These are phyloP conservation scores for Schwanniomyces yamadae DNA, from an alignment of 805 yeast species.

Conservation along the genomic window DNA sequence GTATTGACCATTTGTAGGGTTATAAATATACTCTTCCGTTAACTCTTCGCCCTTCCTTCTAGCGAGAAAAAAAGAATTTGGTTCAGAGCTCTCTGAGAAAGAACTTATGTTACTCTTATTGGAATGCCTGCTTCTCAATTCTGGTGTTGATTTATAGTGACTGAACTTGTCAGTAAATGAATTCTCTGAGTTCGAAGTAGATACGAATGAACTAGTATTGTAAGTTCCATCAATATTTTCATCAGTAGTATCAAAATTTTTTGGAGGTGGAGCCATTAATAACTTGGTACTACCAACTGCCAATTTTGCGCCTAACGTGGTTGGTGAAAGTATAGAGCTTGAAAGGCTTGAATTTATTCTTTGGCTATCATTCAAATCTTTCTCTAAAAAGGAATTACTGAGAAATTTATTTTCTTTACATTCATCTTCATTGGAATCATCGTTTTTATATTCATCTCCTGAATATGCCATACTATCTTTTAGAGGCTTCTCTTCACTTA, in stretches of 20 bases:
- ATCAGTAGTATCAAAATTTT: conserved; percentile 7
- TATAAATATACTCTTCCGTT: conserved; percentile 16
- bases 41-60: not conserved
- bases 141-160: not conserved
- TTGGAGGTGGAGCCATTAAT: conserved; percentile 29
- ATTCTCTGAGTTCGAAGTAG: conserved; percentile 3
- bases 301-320: conserved; percentile 39
- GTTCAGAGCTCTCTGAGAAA: conserved; percentile 12
- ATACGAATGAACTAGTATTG: conserved; percentile 17
- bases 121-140: conserved; percentile 1
- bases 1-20: conserved; percentile 14
- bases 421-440: no score
- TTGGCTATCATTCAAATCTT: conserved; percentile 10
- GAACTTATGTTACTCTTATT: conserved; percentile 11
- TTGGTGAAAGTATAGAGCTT: conserved; percentile 30
- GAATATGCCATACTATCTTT: no score
- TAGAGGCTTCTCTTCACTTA: no score
- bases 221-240: conserved; percentile 25
- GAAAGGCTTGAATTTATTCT: conserved; percentile 15
- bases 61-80: conserved; percentile 15
- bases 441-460: no score
- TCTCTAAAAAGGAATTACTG: no score
- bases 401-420: no score
- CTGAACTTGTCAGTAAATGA: conserved; percentile 2
- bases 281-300: conserved; percentile 33